phyloP scores from a whole-genome alignment of 495 filamentous ascomycete species.

The Neurospora sublineolata region DNA sequence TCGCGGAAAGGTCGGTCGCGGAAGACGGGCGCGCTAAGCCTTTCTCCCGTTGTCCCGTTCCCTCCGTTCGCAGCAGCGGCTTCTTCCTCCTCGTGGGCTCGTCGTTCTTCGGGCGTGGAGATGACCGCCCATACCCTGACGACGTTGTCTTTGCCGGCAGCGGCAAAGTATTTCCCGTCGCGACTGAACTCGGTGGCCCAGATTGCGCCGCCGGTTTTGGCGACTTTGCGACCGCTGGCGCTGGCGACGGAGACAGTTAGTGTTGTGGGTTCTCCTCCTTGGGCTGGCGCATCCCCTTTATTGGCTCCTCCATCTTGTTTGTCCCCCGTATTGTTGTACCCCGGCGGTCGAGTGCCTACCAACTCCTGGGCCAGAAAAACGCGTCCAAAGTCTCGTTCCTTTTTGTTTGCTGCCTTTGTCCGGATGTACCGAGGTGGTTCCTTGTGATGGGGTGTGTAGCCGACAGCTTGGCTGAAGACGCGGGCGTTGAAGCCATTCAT shows the following conservation, averaged over 20 bases:
- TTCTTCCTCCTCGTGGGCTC: slow-evolving; percentile 58
- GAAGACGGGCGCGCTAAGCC: slow-evolving; percentile 88
- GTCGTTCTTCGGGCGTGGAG: slow-evolving; percentile 66
- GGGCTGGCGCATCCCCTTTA: neutral
- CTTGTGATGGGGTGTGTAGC: slow-evolving; percentile 79
- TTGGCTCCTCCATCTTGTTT: neutral
- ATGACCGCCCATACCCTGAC: slow-evolving; percentile 89
- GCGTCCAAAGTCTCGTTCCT: slow-evolving; percentile 67
- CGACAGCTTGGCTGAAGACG: slow-evolving; percentile 47
- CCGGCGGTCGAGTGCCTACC: slow-evolving; percentile 30
- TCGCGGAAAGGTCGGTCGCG: slow-evolving; percentile 61
- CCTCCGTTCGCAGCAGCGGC: slow-evolving; percentile 32
- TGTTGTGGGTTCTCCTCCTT: slow-evolving; percentile 1
- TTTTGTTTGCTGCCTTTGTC: slow-evolving; percentile 71
- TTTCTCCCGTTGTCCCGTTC: slow-evolving; percentile 30
- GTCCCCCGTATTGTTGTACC: neutral
- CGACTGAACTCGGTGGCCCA: slow-evolving; percentile 92
- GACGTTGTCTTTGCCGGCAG: slow-evolving; percentile 75
- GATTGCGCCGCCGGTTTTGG: slow-evolving; percentile 47
- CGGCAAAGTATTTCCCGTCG: slow-evolving; percentile 84
- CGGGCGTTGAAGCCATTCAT: slow-evolving; percentile 71
- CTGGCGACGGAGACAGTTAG: slow-evolving; percentile 29
- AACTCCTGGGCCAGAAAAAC: slow-evolving; percentile 90
- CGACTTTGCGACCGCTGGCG: slow-evolving; percentile 21
- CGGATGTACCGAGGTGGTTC: slow-evolving; percentile 88